Evolutionary conservation across 2,329 filamentous ascomycete species (phyloP), one percentile per base, ranked within the genome.

Genomic region (Alternaria tenuissima): DNA sequence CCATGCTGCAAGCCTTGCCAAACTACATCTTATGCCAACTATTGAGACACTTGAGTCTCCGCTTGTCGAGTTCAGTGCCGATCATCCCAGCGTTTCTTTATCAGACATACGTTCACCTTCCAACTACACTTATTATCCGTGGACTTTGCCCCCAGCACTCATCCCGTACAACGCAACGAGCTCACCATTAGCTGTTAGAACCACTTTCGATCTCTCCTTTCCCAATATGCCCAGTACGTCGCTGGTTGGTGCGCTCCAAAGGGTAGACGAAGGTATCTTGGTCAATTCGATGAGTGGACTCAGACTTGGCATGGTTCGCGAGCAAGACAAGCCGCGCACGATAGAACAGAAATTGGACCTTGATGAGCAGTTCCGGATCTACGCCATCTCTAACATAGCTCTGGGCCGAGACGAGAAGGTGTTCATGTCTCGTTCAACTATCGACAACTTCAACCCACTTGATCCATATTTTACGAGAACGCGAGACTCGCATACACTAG

Each of bases 371-470:
- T 93, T 91, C 84, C 86, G 89, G 57, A 89, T 98, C 42, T 91
- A 91, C 58, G 90, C 91, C 44, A 89, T 97, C 63, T 93, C 92
- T 42, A 92, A 91, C 67, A 86, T 94, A 41, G 87, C 91, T 1
- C 83, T 99, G 4, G 94, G 94, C 4, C 89, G 91, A 48, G 93
- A 98, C 73, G 94, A 98, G 78, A 91, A 90, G 65, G 88, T 97
- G 20, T 91, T 92, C 74, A 86, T 98, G 64, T 86, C 90, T 47
- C 88, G 91, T 24, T 88, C 93, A 59, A 86, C 94, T 1, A 71
- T 84, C 41, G 75, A 80, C 26, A 88, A 93, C 28, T 88, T 90
- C 58, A 89, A 91, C 65, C 86, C 93, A 36, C 87, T 88, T 22
- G 94, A 97, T 77, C 91, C 93, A 14, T 89, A 94, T 58, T 97